Evolutionary conservation across 2,329 filamentous ascomycete genomes (phyloP).

Genomic region (Aspergillus bombycis): DNA sequence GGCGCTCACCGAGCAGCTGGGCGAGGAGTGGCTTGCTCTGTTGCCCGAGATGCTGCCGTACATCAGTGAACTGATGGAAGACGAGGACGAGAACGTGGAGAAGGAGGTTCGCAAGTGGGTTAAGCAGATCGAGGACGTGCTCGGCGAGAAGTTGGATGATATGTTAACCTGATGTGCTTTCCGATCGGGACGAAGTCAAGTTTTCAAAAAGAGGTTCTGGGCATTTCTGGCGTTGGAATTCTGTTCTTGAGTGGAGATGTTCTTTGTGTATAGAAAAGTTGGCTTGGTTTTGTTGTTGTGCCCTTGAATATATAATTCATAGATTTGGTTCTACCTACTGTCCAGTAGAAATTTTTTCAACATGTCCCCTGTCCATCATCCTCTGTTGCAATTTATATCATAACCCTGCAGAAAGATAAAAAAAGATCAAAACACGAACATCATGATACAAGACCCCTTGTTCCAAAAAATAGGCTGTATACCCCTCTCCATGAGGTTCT

Average conservation of each 20-base stretch:
- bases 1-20: conserved; percentile 74
- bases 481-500: too few relatives aligned
- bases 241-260: background rate
- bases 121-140: conserved; percentile 79
- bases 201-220: background rate
- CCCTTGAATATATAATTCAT: conserved; percentile 8
- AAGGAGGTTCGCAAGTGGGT: conserved; percentile 89
- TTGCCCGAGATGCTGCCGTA: conserved; percentile 95
- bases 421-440: too few relatives aligned
- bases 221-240: background rate
- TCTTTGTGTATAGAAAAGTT: background rate
- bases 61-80: conserved; percentile 93
- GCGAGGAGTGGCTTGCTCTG: conserved; percentile 90
- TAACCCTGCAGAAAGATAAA: too few relatives aligned
- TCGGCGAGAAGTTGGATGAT: conserved; percentile 87
- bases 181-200: background rate
- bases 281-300: background rate
- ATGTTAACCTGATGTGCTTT: conserved; percentile 76
- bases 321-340: background rate
- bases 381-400: too few relatives aligned
- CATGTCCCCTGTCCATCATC: too few relatives aligned
- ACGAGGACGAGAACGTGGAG: conserved; percentile 93
- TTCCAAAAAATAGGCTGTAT: too few relatives aligned
- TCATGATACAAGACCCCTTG: too few relatives aligned
- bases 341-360: background rate